Conservation (phyloP, 2,329 filamentous ascomycete species). For the Fusarium virguliforme region DNA sequence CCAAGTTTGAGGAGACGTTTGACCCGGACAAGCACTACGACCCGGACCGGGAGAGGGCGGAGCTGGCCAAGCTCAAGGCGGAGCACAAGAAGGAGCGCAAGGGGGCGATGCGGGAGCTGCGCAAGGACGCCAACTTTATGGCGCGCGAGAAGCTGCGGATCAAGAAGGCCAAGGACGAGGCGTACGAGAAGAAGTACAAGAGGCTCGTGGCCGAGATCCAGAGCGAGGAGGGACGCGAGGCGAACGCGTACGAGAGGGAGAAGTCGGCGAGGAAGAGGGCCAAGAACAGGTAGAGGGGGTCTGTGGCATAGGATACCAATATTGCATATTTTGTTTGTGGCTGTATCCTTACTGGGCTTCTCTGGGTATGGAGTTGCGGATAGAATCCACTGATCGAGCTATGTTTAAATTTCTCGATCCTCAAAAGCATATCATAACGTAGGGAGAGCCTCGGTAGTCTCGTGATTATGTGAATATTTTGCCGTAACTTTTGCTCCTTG, state of each 20-base stretch:
- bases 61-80: slow-evolving; percentile 85
- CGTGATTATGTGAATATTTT: neutral
- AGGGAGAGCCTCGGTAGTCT: neutral
- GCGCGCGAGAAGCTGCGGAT: slow-evolving; percentile 89
- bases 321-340: slow-evolving; percentile 34
- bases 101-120: slow-evolving; percentile 91
- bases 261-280: slow-evolving; percentile 81
- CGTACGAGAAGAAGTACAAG: slow-evolving; percentile 97
- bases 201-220: slow-evolving; percentile 95
- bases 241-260: slow-evolving; percentile 91
- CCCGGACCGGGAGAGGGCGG: slow-evolving; percentile 89
- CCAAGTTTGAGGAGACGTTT: slow-evolving; percentile 96
- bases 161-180: slow-evolving; percentile 94
- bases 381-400: neutral
- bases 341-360: neutral
- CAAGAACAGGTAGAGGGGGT: slow-evolving; percentile 61
- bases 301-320: slow-evolving; percentile 44
- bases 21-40: slow-evolving; percentile 98
- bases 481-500: neutral
- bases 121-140: slow-evolving; percentile 96
- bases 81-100: slow-evolving; percentile 97
- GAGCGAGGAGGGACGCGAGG: slow-evolving; percentile 88
- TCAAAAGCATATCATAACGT: neutral
- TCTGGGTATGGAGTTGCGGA: neutral
- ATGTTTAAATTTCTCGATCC: too few relatives aligned